These are phyloP conservation scores for Friedmanniomyces endolithicus DNA, from an alignment of 495 filamentous ascomycete genomes.

Conservation along the genomic window DNA sequence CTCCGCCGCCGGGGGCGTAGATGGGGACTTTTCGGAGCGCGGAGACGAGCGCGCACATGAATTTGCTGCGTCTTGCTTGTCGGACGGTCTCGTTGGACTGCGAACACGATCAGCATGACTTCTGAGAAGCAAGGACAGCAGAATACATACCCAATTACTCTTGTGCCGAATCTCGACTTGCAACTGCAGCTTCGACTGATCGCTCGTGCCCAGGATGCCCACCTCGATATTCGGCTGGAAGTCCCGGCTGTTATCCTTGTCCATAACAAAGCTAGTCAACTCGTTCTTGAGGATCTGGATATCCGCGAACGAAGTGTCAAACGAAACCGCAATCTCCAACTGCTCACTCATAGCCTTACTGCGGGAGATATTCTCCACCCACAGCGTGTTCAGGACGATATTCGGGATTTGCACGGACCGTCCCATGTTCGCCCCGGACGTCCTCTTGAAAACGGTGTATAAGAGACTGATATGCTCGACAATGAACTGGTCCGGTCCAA, in stretches of 20 bases:
- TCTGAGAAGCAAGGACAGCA: no score
- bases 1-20: slow-evolving; percentile 63
- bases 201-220: slow-evolving; percentile 63
- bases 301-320: slow-evolving; percentile 77
- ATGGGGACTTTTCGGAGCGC: slow-evolving; percentile 82
- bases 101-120: background rate
- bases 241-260: slow-evolving; percentile 78
- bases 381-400: slow-evolving; percentile 74
- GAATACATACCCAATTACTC: slow-evolving; percentile 58
- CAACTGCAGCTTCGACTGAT: slow-evolving; percentile 79
- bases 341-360: slow-evolving; percentile 85
- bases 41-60: slow-evolving; percentile 85
- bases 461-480: slow-evolving; percentile 92
- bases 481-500: slow-evolving; percentile 51
- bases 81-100: slow-evolving; percentile 67
- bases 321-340: slow-evolving; percentile 64
- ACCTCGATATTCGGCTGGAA: slow-evolving; percentile 77
- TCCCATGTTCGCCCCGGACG: slow-evolving; percentile 46
- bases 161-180: slow-evolving; percentile 80
- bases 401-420: slow-evolving; percentile 85
- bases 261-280: slow-evolving; percentile 69
- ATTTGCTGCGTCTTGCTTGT: slow-evolving; percentile 75
- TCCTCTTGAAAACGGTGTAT: slow-evolving; percentile 82
- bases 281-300: slow-evolving; percentile 70
- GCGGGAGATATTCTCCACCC: slow-evolving; percentile 86